phyloP scores from a whole-genome alignment of 2,329 filamentous ascomycete genomes.

The Dactylellina cionopaga region DNA sequence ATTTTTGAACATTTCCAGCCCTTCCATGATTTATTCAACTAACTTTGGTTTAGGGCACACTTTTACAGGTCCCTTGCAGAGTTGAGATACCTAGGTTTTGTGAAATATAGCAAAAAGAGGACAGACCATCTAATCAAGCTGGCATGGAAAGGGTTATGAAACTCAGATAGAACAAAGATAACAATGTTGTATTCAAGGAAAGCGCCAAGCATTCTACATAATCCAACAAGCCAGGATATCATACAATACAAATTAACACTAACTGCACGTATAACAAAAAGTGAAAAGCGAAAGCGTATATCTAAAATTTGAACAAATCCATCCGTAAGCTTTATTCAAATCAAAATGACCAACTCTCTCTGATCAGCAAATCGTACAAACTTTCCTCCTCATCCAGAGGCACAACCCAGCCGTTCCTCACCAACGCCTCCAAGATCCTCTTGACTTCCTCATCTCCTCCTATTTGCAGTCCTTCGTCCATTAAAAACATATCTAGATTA shows the following conservation, averaged over 20 bases:
- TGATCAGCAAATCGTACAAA: conserved; percentile 11
- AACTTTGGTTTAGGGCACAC: conserved; percentile 65
- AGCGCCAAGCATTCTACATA: not conserved
- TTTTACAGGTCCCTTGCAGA: conserved; percentile 91
- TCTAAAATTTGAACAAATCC: not conserved
- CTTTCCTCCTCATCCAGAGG: conserved; percentile 18
- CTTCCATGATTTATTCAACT: conserved; percentile 1
- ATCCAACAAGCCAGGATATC: not conserved
- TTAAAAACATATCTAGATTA: conserved; percentile 23
- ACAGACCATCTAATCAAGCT: conserved; percentile 90
- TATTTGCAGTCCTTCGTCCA: conserved; percentile 37
- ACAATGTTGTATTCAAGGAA: not conserved
- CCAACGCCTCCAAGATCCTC: conserved; percentile 36
- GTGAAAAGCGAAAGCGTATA: too few species aligned
- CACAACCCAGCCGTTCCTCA: conserved; percentile 39
- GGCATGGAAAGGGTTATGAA: conserved; percentile 76
- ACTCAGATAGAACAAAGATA: not conserved
- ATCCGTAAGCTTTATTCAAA: not conserved
- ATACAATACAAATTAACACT: not conserved
- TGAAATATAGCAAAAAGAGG: conserved; percentile 91
- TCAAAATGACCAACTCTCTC: conserved; percentile 40
- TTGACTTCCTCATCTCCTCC: conserved; percentile 34
- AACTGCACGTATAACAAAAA: too few species aligned
- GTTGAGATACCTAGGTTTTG: conserved; percentile 82
- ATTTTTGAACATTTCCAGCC: not conserved